Base-by-base conservation (phyloP, 192 early-diverging fungal genomes). In the Coemansia sp. region DNA sequence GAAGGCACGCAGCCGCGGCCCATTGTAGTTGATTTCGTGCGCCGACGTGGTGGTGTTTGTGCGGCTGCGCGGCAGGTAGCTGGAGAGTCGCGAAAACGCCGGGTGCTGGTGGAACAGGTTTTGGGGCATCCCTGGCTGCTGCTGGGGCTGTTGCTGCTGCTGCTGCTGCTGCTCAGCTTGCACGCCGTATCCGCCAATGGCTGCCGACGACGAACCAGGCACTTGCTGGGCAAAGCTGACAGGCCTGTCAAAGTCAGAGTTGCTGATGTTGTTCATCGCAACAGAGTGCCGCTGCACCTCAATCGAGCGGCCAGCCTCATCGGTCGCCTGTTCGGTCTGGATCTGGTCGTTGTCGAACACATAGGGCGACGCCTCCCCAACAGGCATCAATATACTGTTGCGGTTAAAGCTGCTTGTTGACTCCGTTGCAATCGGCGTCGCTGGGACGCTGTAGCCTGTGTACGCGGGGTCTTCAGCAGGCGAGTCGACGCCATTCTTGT, bases 1-100 rank as follows among this genome's bases (percentile, higher is more conserved):
- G 34, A 76, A 75, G n/a, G 78, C 74, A 52, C 78, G 78, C 55
- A 77, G 63, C 5, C 75, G 75, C 9, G 75, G 75, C 0, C 75
- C 69, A 57, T 64, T 68, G 66, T 71, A 71, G 55, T 71, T 71
- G n/a, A 72, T 72, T 45, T 77, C 75, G 49, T 76, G 75, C 9
- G 75, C 68, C 3, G 78, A 76, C 35, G 70, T 68, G 8, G 73
- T 72, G 0, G 78, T 76, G 52, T 69, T 64, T 10, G 73, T 65
- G 60, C 78, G 78, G 15, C 63, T 39, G 26, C 78, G 73, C 18
- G 78, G 78, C 60, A 81, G 59, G 39, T 75, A 72, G 46, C 69
- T 72, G 21, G 78, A 81, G 43, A 81, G 70, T 35, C 78, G 68
- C 1, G 72, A 63, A n/a, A 66, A 36, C 10, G 72, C 77, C 48